Conservation (phyloP, 2,329 filamentous ascomycete genomes). For the Exophiala sp. region DNA sequence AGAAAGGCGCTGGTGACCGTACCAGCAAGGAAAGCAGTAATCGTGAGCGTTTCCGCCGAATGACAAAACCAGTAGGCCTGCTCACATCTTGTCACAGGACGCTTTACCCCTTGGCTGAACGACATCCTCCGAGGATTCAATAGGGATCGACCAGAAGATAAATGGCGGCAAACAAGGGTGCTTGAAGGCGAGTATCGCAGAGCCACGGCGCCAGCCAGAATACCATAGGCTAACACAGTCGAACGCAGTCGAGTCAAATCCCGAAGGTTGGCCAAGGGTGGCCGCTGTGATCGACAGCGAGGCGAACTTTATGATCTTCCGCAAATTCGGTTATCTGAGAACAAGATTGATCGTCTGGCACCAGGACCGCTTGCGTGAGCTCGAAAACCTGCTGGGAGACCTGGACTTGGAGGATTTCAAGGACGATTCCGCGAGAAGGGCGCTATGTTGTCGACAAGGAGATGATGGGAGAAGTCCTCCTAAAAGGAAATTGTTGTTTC, state of each 20-base stretch:
- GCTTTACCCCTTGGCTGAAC: too few relatives aligned
- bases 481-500: constrained; percentile 3
- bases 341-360: constrained; percentile 36
- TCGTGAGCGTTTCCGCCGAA: too few relatives aligned
- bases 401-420: constrained; percentile 8
- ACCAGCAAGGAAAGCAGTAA: too few relatives aligned
- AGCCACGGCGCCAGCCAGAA: not conserved
- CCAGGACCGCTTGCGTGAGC: constrained; percentile 30
- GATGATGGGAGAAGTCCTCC: constrained; percentile 7
- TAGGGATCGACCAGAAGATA: too few relatives aligned
- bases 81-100: too few relatives aligned
- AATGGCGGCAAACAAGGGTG: not conserved
- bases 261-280: constrained; percentile 7
- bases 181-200: too few relatives aligned
- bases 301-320: constrained; percentile 41
- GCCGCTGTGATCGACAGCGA: constrained; percentile 41
- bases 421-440: constrained; percentile 21
- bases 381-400: constrained; percentile 30
- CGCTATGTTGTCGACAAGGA: constrained; percentile 3
- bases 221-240: not conserved
- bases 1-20: too few relatives aligned
- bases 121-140: too few relatives aligned
- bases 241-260: not conserved
- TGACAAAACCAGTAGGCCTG: too few relatives aligned
- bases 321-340: constrained; percentile 42